Conservation (phyloP, 495 filamentous ascomycete genomes). For the Penicillium ochrochloron region DNA sequence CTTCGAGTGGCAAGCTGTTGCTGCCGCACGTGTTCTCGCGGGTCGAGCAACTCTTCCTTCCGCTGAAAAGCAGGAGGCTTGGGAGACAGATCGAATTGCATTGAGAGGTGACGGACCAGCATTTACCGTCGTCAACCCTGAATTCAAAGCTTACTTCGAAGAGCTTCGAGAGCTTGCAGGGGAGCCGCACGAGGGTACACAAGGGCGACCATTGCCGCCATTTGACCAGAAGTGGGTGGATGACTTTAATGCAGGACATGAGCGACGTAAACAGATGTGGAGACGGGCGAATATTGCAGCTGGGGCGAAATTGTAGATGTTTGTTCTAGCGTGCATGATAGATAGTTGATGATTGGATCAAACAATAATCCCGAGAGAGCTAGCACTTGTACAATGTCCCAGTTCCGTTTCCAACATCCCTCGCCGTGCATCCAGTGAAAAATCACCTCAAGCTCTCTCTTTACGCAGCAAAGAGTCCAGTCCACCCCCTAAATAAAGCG, state of each 20-base stretch:
- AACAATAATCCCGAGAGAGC: neutral
- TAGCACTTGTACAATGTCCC: too few relatives aligned
- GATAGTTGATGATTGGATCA: neutral
- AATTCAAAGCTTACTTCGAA: constrained; percentile 63
- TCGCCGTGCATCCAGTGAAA: too few relatives aligned
- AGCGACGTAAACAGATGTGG: constrained; percentile 57
- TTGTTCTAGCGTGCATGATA: neutral
- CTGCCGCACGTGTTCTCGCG: constrained; percentile 57
- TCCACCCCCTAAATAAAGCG: too few relatives aligned
- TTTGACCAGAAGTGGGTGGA: constrained; percentile 55
- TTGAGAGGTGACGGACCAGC: constrained; percentile 52
- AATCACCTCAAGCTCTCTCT: too few relatives aligned
- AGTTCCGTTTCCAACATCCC: too few relatives aligned
- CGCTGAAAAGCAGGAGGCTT: constrained; percentile 47
- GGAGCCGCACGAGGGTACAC: constrained; percentile 36
- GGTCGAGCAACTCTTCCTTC: constrained; percentile 54
- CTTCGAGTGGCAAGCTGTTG: constrained; percentile 66
- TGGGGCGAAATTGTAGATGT: constrained; percentile 16
- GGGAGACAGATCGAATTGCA: constrained; percentile 56
- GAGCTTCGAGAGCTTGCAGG: constrained; percentile 51
- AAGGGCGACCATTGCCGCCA: constrained; percentile 48
- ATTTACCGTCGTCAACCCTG: constrained; percentile 55
- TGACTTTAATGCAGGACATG: constrained; percentile 53
- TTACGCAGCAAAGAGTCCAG: too few relatives aligned
- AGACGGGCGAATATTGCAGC: constrained; percentile 39